Base-by-base conservation (phyloP, 176 grass and related monocot genomes). In the Melocanna baccifera region DNA sequence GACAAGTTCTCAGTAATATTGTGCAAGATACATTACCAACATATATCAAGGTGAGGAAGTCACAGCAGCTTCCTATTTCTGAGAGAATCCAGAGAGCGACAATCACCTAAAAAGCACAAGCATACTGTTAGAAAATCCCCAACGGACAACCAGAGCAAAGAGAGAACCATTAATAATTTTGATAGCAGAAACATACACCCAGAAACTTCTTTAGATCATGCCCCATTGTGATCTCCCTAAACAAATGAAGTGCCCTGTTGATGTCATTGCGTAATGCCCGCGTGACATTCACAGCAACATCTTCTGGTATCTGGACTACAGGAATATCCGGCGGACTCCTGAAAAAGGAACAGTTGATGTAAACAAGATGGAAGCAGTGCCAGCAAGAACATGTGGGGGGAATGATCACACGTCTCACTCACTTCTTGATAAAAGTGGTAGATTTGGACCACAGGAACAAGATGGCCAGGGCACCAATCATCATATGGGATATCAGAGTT, bases 11-110 rank as follows among this genome's bases (percentile, higher is more conserved):
- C 0, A 2, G 20, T 6, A 88, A 63, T 13, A 20, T 10, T 30
- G 7, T 48, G 10, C 0, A 42, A 39, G 13, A 74, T 58, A 10
- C 34, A 64, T 85, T 98, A 98, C 96, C 96, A 25, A 93, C 76
- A 16, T 98, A 98, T 69, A 86, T 83, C 85, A 98, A 85, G 62
- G 96, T 98, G 87, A 98, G 85, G 92, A 95, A 93, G 72, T 93
- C 86, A 10, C 83, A 90, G 85, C 79, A 92, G 67, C 86, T 93
- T 58, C 96, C 96, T 1, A 95, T 43, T 47, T 79, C 77, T 20
- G 96, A 95, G 65, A 95, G 89, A 75, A 95, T 50, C 91, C 91
- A 95, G 4, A 98, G 85, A 30, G 89, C 92, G 48, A 88, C 85
- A 52, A 98, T 93, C 75, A 98, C 83, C 96, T 95, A 37, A 32